A percentile compares a stretch with the other conserved stretches of the same genome.
Conservation (phyloP, 352 stramenopile genomes). For the Phytophthora boehmeriae region DNA sequence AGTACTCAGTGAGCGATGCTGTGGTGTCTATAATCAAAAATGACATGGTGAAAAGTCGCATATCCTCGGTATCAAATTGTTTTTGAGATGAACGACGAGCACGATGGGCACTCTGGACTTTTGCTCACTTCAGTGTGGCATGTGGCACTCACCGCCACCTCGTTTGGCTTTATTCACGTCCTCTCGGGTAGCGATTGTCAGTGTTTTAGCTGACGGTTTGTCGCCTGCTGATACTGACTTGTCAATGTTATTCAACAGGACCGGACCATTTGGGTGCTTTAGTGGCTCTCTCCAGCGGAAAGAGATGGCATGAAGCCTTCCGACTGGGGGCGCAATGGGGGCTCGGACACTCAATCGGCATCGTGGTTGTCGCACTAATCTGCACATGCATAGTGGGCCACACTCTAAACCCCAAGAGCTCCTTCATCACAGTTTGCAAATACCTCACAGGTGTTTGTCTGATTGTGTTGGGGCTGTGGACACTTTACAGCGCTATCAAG, state of each 20-base stretch:
- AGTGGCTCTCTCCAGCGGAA: constrained; percentile 80
- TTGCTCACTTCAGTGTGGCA: constrained; percentile 28
- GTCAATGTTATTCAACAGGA: constrained; percentile 31
- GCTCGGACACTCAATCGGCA: constrained; percentile 85
- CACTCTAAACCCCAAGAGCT: constrained; percentile 26
- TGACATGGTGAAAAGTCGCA: constrained; percentile 4
- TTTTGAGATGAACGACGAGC: constrained; percentile 8
- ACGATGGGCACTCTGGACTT: constrained; percentile 9
- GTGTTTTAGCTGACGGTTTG: background rate
- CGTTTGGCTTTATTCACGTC: constrained; percentile 60
- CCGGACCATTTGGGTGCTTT: constrained; percentile 91
- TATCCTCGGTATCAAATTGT: background rate
- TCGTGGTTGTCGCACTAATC: constrained; percentile 62
- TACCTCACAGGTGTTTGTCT: constrained; percentile 71
- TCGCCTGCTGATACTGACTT: background rate
- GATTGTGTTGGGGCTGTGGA: constrained; percentile 64
- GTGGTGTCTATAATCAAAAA: too few species aligned
- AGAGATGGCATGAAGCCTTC: constrained; percentile 69
- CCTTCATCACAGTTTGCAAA: constrained; percentile 52
- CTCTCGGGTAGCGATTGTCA: constrained; percentile 45
- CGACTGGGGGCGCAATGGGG: constrained; percentile 88
- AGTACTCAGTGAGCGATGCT: too few species aligned
- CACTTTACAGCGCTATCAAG: constrained; percentile 41
- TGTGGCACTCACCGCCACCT: constrained; percentile 39
- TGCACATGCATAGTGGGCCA: constrained; percentile 59